Conservation (phyloP, 331 rosid species). For the Pyrus hybrid region DNA sequence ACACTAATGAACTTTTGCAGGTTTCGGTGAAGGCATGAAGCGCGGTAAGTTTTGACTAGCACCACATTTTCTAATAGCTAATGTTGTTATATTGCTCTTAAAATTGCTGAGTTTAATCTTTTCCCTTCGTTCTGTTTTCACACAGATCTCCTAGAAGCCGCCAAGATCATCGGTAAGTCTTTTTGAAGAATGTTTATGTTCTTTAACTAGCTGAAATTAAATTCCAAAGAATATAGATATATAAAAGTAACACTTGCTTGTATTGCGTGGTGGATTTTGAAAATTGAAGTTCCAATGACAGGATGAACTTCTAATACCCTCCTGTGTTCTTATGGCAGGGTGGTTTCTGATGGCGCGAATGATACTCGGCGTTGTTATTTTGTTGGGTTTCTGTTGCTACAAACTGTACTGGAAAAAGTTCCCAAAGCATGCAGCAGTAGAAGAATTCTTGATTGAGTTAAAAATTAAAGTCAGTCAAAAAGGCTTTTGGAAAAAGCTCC, state of each 20-base stretch:
- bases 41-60: neutral
- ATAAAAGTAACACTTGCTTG: neutral
- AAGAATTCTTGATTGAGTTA: neutral
- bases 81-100: neutral
- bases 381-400: neutral
- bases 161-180: neutral
- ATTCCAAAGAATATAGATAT: neutral
- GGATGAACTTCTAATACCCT: neutral
- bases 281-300: neutral
- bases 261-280: neutral
- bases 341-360: neutral
- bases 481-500: neutral
- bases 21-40: neutral
- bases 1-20: neutral
- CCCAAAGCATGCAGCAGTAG: neutral
- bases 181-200: neutral
- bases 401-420: constrained; percentile 3
- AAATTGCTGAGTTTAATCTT: neutral
- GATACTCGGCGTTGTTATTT: neutral
- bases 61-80: neutral
- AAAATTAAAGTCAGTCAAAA: neutral
- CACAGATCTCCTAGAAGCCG: neutral
- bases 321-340: neutral
- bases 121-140: neutral
- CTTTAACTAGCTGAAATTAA: neutral